Base-by-base conservation (phyloP, 139 green algal genomes). In the Volvox africanus region DNA sequence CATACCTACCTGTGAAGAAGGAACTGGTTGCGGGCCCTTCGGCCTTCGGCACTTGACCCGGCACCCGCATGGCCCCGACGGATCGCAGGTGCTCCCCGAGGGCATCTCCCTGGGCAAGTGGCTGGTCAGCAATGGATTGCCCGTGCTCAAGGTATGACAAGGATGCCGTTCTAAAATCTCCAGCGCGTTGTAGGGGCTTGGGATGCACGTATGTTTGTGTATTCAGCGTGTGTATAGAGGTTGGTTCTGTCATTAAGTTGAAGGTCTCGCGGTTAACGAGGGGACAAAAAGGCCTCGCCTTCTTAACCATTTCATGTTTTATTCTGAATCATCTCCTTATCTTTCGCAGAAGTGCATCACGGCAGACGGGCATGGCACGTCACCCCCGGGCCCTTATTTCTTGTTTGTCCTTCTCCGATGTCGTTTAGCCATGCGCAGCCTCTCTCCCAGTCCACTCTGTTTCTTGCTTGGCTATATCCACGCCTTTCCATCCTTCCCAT, bases 141-240 rank as follows among this genome's bases (percentile, higher is more conserved):
- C 83, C 19, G 30, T 88, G 26, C 83, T 88, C 36, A 88, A 88
- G 83, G 83, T 88, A 37, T 1, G 83, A 30, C 35, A 50, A 17
- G 30, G 22, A n/a, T 18, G 71, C 71, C 26, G 9, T 30, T n/a
- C 32, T 20, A n/a, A 20, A 30, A 36, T 33, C 9, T 35, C 14
- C 28, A 35, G 24, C 2, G 26, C 14, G 22, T 79, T 30, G 71
- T 32, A 30, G 26, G 14, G 71, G 30, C 30, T 28, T 79, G 71
- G 20, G 35, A n/a, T 21, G 71, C 28, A 35, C 20, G 71, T 30
- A 21, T 21, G 14, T 14, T 77, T 77, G 68, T 77, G 9, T 77
- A n/a, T 21, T 24, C 21, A n/a, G 14, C 68, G 68, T n/a, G 21
- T 77, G 13, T 26, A 77, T 26, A 9, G 68, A 9, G 9, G 14